Base-by-base conservation (phyloP, 2,329 filamentous ascomycete genomes). In the Fusarium succisae region DNA sequence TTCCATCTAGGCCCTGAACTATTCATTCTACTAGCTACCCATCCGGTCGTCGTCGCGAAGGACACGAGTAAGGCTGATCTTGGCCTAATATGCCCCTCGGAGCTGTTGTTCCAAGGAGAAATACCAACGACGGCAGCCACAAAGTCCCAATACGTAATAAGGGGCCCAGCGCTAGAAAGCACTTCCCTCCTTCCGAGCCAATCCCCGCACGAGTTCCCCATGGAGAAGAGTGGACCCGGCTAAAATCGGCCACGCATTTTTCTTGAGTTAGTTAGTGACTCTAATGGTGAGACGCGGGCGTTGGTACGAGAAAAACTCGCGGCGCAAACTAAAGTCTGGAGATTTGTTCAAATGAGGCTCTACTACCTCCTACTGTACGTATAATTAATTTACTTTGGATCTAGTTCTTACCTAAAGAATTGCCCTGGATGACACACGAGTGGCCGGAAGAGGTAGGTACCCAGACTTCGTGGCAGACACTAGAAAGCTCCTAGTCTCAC, bases 121-220 rank as follows among this genome's bases (percentile, higher is more conserved):
- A 41, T 18, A 44, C 30, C 50, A 53, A 37, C 37, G 26, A 43
- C 39, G 47, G 32, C 35, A 35, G 43, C 26, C 50, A 45, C 41
- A 26, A 37, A 45, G 13, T 22, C 37, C 35, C 26, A 35, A 37
- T 66, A 66, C 66, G 51, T 70, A 70, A 70, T 70, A 65, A 63
- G 51, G 67, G 66, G 45, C 48, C 30, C 2, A 11, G 12, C 20
- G 26, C 62, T 56, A 55, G 48, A 65, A 65, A 63, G 28, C 14
- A 22, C 13, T 24, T 38, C 43, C 30, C 28, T 43, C n/a, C n/a
- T 48, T 38, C n/a, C 53, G 67, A 70, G 41, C 67, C 67, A 70
- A 70, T 70, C 67, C 66, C 66, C 67, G 47, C 66, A 70, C 59
- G 47, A n/a, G 51, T 70, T 70, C 67, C 67, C 59, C 67, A 66